Evolutionary conservation across 1,284 basidiomycete genomes (phyloP).

Genomic region (Caloboletus firmus): DNA sequence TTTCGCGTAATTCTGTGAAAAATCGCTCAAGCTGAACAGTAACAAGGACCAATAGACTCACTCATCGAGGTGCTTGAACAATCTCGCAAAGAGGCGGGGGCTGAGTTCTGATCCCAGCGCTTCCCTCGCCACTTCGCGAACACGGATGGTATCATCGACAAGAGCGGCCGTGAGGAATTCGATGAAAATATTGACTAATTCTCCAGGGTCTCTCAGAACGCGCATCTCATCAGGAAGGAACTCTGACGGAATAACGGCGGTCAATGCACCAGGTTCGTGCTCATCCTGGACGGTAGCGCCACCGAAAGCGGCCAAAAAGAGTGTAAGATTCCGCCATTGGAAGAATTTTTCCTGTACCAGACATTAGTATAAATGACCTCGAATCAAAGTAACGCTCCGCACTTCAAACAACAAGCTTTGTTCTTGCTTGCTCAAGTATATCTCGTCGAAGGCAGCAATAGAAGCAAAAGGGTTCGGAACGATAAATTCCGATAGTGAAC

Average conservation of each 20-base stretch:
- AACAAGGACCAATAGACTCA: slow-evolving; percentile 39
- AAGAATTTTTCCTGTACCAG: slow-evolving; percentile 63
- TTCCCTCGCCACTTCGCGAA: slow-evolving; percentile 76
- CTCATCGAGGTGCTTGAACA: slow-evolving; percentile 75
- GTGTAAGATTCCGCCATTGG: slow-evolving; percentile 87
- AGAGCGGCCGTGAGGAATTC: slow-evolving; percentile 71
- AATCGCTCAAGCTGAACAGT: background rate
- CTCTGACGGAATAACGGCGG: slow-evolving; percentile 56
- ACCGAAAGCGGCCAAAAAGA: slow-evolving; percentile 78
- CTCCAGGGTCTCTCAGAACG: slow-evolving; percentile 54
- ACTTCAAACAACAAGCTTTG: slow-evolving; percentile 45
- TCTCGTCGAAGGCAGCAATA: slow-evolving; percentile 37
- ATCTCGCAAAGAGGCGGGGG: slow-evolving; percentile 61
- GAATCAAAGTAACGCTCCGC: slow-evolving; percentile 4
- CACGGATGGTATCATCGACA: slow-evolving; percentile 58
- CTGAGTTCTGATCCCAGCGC: slow-evolving; percentile 80
- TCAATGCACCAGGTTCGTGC: slow-evolving; percentile 49
- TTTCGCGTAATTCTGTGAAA: slow-evolving; percentile 45
- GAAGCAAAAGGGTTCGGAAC: slow-evolving; percentile 38
- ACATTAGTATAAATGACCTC: slow-evolving; percentile 9
- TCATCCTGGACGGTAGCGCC: slow-evolving; percentile 62
- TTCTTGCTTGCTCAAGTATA: slow-evolving; percentile 37
- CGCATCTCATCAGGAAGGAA: slow-evolving; percentile 73
- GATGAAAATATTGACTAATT: slow-evolving; percentile 65
- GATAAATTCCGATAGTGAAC: slow-evolving; percentile 50